phyloP scores from a whole-genome alignment of 2,329 filamentous ascomycete species.

The Aureobasidium sp. region DNA sequence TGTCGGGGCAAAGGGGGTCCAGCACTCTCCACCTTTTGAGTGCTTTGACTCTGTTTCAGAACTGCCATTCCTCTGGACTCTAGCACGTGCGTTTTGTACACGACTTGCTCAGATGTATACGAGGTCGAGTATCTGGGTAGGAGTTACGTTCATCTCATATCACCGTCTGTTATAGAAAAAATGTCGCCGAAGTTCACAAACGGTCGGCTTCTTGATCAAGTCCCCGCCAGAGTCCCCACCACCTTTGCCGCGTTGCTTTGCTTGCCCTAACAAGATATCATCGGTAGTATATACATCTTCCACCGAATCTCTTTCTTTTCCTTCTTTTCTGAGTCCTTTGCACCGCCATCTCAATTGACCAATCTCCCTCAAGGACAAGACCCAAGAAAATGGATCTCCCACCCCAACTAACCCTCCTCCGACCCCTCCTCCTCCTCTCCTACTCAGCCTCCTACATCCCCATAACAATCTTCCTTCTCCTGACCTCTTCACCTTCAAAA shows the following conservation, averaged over 20 bases:
- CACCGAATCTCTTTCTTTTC: no score
- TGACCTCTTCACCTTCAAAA: conserved; percentile 21
- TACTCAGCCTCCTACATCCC: conserved; percentile 46
- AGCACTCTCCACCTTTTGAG: background rate
- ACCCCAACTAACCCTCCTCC: conserved; percentile 25
- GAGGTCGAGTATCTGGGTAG: background rate
- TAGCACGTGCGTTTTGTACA: background rate
- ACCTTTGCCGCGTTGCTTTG: background rate
- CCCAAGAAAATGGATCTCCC: background rate
- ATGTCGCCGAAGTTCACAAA: background rate
- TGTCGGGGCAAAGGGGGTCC: background rate
- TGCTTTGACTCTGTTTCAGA: background rate
- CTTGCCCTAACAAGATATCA: background rate
- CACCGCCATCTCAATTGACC: no score
- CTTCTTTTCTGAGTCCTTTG: background rate
- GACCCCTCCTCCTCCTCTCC: conserved; percentile 42
- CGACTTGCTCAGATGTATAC: background rate
- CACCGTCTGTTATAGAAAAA: background rate
- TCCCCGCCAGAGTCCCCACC: background rate
- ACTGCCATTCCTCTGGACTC: background rate
- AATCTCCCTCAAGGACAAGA: background rate
- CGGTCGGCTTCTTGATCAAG: conserved; percentile 1
- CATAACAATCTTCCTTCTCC: conserved; percentile 41
- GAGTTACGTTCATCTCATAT: no score
- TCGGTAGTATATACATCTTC: background rate